These are phyloP conservation scores for Eutrema heterophyllum DNA, from an alignment of 345 rosid species.

Conservation along the genomic window DNA sequence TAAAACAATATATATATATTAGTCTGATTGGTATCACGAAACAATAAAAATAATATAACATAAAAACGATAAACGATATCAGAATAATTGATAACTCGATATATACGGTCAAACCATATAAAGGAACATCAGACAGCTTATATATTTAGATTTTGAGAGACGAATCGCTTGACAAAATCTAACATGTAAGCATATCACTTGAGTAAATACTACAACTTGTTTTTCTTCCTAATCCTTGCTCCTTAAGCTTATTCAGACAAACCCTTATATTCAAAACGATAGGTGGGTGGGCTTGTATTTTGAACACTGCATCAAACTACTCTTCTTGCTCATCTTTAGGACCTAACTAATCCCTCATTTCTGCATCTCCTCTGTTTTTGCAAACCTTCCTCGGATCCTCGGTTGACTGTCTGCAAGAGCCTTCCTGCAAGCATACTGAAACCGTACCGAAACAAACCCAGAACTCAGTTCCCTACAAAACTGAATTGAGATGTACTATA, in stretches of 20 bases:
- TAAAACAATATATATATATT: no score
- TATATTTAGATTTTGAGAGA: background rate
- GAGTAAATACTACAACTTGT: constrained; percentile 8
- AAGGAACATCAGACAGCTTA: background rate
- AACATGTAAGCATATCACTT: constrained; percentile 7
- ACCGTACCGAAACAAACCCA: constrained; percentile 1
- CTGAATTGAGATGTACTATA: background rate
- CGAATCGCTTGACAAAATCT: no score
- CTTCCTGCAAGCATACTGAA: constrained; percentile 97
- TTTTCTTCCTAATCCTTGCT: constrained; percentile 12
- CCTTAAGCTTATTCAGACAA: constrained; percentile 10
- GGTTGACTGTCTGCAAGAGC: constrained; percentile 97
- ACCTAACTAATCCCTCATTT: constrained; percentile 24
- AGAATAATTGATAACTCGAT: no score
- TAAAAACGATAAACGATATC: no score
- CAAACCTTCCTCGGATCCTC: constrained; percentile 93
- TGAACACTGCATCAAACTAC: constrained; percentile 8
- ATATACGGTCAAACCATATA: background rate
- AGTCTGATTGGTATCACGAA: no score
- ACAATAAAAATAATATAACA: no score
- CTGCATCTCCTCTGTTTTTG: constrained; percentile 71
- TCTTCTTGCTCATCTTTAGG: constrained; percentile 10
- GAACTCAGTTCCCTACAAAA: background rate
- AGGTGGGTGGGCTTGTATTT: background rate
- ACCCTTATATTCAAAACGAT: constrained; percentile 9